A percentile compares a stretch with the other conserved stretches of the same genome.
phyloP scores from a whole-genome alignment of 2,329 filamentous ascomycete genomes.

The Scorias spongiosa region DNA sequence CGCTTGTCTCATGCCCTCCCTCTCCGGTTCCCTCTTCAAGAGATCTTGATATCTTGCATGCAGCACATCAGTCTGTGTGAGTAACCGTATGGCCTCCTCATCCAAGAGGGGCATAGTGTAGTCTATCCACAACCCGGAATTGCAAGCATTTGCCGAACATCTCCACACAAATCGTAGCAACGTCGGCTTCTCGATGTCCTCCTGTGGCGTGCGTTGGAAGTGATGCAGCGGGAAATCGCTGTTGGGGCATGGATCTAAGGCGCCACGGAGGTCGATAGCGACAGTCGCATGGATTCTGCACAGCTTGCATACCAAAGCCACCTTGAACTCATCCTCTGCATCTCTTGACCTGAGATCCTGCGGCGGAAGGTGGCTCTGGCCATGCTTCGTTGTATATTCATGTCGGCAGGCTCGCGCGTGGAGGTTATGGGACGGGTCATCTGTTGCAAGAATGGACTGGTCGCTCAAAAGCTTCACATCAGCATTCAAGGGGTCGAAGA shows the following conservation, averaged over 20 bases:
- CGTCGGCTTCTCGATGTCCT: conserved; percentile 4
- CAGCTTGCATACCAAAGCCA: conserved; percentile 44
- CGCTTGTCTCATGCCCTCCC: conserved; percentile 38
- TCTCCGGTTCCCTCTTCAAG: conserved; percentile 35
- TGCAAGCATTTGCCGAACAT: conserved; percentile 45
- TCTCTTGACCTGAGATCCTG: conserved; percentile 24
- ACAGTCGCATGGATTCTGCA: conserved; percentile 50
- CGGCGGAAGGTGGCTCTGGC: conserved; percentile 36
- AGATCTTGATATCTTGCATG: conserved; percentile 38
- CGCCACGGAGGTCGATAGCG: conserved; percentile 34
- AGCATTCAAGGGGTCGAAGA: conserved; percentile 35
- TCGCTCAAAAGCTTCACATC: conserved; percentile 36
- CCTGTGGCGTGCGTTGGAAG: conserved; percentile 22
- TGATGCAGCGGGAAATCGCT: conserved; percentile 45
- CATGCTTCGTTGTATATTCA: conserved; percentile 40
- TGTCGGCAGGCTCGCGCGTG: conserved; percentile 38
- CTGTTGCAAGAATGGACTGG: conserved; percentile 37
- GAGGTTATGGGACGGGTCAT: conserved; percentile 17
- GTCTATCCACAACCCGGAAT: conserved; percentile 36
- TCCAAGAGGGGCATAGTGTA: conserved; percentile 39
- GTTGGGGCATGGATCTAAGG: conserved; percentile 32
- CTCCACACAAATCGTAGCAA: conserved; percentile 34
- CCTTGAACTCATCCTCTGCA: conserved; percentile 33
- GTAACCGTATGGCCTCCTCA: conserved; percentile 30
- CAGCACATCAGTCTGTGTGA: conserved; percentile 40